Conservation (phyloP, 495 filamentous ascomycete genomes). For the Schizothecium vesticola region DNA sequence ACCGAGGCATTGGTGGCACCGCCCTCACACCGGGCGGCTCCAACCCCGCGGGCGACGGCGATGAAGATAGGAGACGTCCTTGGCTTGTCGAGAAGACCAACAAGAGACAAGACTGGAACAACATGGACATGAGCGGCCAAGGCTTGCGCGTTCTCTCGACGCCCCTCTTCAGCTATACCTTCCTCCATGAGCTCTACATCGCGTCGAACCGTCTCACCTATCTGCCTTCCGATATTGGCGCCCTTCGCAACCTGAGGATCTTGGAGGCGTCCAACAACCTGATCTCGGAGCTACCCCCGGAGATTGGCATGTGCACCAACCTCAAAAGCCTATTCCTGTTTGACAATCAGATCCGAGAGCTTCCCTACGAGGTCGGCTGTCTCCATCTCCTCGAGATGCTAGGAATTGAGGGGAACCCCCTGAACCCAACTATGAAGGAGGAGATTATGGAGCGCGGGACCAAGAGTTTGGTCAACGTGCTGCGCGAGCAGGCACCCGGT, state of each 20-base stretch:
- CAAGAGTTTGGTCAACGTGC: constrained; percentile 69
- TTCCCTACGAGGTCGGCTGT: constrained; percentile 83
- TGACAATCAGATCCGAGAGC: constrained; percentile 75
- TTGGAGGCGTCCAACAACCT: constrained; percentile 88
- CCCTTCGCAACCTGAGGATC: constrained; percentile 67
- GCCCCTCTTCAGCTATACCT: constrained; percentile 75
- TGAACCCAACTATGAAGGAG: constrained; percentile 65
- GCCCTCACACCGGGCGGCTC: constrained; percentile 24
- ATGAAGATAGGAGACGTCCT: constrained; percentile 61
- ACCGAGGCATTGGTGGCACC: constrained; percentile 51
- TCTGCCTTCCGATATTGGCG: constrained; percentile 72
- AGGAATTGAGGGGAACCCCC: constrained; percentile 86
- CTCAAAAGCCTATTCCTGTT: constrained; percentile 75
- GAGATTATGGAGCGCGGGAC: constrained; percentile 82
- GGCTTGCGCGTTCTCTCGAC: constrained; percentile 74
- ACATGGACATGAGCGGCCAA: constrained; percentile 89
- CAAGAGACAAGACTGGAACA: constrained; percentile 78
- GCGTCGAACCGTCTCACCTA: constrained; percentile 80
- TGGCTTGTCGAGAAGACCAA: constrained; percentile 49
- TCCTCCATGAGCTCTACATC: constrained; percentile 84
- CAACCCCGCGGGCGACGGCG: constrained; percentile 49
- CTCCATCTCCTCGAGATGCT: constrained; percentile 81
- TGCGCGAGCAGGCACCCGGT: constrained; percentile 82
- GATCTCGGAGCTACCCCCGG: constrained; percentile 73
- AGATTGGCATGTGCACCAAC: constrained; percentile 93